Percentiles rank a stretch among this genome's conserved stretches.
Conservation (phyloP, 2,329 filamentous ascomycete genomes). For the Zymoseptoria tritici region DNA sequence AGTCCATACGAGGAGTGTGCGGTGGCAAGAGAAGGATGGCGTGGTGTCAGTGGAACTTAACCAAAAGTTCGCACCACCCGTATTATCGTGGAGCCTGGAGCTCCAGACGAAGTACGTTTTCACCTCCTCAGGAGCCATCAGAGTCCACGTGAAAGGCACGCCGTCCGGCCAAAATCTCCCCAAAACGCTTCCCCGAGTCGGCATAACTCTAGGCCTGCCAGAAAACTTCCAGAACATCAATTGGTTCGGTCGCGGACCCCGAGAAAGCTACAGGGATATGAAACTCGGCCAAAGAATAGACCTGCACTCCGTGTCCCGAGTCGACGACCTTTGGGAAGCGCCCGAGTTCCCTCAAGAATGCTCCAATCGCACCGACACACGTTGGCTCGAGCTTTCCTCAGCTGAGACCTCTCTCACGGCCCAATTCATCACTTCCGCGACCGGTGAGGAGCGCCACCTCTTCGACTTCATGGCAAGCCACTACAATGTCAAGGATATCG, state of each 20-base stretch:
- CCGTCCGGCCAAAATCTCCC: constrained; percentile 42
- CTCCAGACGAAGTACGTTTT: constrained; percentile 47
- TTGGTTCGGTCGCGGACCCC: constrained; percentile 60
- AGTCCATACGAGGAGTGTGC: constrained; percentile 12
- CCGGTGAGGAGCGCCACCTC: constrained; percentile 8
- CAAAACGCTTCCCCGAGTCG: constrained; percentile 53
- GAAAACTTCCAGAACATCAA: constrained; percentile 40
- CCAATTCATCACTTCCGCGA: constrained; percentile 24
- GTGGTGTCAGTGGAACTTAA: constrained; percentile 11
- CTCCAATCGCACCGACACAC: constrained; percentile 54
- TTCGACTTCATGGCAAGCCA: constrained; percentile 49
- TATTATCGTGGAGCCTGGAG: constrained; percentile 52
- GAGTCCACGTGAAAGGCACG: constrained; percentile 35
- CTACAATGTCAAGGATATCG: constrained; percentile 47
- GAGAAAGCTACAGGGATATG: constrained; percentile 61
- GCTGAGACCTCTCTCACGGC: constrained; percentile 15
- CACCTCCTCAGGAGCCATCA: constrained; percentile 37
- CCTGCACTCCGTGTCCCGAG: constrained; percentile 16
- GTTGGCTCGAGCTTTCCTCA: constrained; percentile 43
- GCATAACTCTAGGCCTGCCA: constrained; percentile 50
- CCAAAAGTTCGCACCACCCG: constrained; percentile 43
- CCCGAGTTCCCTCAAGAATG: constrained; percentile 65
- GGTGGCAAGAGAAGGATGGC: constrained; percentile 9
- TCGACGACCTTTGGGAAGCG: constrained; percentile 47
- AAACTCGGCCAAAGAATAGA: constrained; percentile 52